Evolutionary conservation across 2,329 filamentous ascomycete genomes (phyloP).

Genomic region (Cladophialophora psammophila): DNA sequence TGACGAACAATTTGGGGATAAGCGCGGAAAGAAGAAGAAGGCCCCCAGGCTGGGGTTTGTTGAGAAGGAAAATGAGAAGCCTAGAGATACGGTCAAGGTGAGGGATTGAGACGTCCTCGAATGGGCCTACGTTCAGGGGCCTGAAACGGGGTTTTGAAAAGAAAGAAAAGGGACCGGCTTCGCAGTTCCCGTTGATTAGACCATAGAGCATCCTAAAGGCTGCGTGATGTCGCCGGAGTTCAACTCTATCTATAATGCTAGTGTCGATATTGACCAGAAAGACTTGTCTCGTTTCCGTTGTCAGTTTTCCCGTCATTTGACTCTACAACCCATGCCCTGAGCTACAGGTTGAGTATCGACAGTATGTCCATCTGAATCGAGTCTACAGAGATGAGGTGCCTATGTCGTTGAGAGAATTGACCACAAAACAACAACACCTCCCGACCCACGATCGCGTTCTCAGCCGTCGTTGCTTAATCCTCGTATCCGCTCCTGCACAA

Average conservation of each 20-base stretch:
- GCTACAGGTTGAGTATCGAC: too few species aligned
- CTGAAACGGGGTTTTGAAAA: neutral
- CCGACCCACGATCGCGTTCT: too few species aligned
- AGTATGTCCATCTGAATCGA: too few species aligned
- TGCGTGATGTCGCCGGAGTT: neutral
- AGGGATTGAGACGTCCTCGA: constrained; percentile 43
- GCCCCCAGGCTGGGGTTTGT: constrained; percentile 61
- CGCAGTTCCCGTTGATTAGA: neutral
- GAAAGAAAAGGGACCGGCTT: neutral
- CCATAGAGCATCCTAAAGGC: neutral
- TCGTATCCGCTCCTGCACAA: constrained; percentile 38
- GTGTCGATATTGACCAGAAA: neutral
- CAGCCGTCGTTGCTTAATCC: neutral
- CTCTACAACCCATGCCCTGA: too few species aligned
- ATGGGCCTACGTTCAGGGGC: neutral
- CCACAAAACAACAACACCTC: too few species aligned
- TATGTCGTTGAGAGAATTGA: too few species aligned
- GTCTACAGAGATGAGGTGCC: too few species aligned
- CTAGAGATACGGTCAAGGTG: constrained; percentile 51
- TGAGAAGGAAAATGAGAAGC: constrained; percentile 45
- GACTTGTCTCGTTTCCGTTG: neutral
- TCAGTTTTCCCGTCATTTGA: too few species aligned
- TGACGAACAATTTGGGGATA: constrained; percentile 92
- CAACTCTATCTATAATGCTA: neutral
- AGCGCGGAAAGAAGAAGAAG: constrained; percentile 70